These are phyloP conservation scores for Salix viminalis DNA, from an alignment of 345 rosid genomes.

Conservation along the genomic window DNA sequence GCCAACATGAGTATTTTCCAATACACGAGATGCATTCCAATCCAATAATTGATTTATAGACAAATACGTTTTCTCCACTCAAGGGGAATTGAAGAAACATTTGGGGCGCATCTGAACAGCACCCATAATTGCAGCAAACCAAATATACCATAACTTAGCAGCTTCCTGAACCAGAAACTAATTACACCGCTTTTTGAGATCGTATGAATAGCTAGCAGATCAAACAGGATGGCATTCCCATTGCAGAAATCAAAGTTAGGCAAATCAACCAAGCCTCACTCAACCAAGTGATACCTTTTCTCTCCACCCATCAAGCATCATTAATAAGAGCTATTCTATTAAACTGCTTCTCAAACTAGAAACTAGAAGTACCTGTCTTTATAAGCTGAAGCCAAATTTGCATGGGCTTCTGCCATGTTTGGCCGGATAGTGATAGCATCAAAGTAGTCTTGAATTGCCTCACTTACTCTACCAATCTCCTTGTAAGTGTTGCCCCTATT, in stretches of 20 bases:
- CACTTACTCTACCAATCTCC: constrained; percentile 90
- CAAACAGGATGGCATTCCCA: background rate
- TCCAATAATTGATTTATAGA: background rate
- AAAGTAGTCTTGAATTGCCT: constrained; percentile 91
- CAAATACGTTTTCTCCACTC: background rate
- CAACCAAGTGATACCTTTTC: background rate
- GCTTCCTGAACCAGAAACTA: background rate
- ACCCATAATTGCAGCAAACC: background rate
- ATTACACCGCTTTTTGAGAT: background rate
- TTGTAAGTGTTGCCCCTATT: constrained; percentile 96
- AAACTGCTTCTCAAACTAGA: background rate
- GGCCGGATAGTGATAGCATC: constrained; percentile 81
- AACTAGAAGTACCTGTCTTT: constrained; percentile 73
- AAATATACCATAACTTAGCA: background rate
- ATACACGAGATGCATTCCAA: background rate
- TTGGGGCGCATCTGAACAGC: background rate
- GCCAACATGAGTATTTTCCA: background rate
- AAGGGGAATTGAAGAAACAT: background rate
- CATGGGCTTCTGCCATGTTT: constrained; percentile 98
- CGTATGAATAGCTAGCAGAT: background rate
- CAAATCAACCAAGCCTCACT: background rate
- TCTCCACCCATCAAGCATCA: background rate
- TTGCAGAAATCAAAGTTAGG: background rate
- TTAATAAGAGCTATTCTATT: background rate
- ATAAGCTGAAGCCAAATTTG: constrained; percentile 98